Evolutionary conservation across 2,329 filamentous ascomycete genomes (phyloP).

Genomic region (Colletotrichum sansevieriae): DNA sequence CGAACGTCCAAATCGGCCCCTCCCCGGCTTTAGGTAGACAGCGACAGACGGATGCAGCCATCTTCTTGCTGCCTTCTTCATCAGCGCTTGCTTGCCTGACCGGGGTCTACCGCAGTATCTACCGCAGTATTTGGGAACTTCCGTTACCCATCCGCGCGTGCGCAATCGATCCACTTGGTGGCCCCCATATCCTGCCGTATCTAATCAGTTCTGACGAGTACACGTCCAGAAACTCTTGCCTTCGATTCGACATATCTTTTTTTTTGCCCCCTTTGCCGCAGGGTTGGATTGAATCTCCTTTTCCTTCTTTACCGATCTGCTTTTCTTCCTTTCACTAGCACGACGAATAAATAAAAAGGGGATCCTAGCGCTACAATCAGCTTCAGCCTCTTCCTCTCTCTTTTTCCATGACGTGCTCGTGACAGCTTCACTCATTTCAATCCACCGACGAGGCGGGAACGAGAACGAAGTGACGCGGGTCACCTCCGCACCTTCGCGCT

Average conservation of each 20-base stretch:
- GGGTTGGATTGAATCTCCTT: not conserved
- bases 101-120: not conserved
- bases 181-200: constrained; percentile 22
- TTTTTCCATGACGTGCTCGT: constrained; percentile 32
- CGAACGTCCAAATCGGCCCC: constrained; percentile 22
- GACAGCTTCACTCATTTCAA: constrained; percentile 12
- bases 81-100: constrained; percentile 25
- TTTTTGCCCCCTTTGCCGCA: not conserved
- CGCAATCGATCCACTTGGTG: constrained; percentile 24
- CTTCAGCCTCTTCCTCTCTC: not conserved
- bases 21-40: constrained; percentile 2
- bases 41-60: constrained; percentile 22
- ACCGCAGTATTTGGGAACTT: not conserved
- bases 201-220: constrained; percentile 32
- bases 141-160: constrained; percentile 7
- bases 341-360: constrained; percentile 7
- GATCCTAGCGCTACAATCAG: not conserved
- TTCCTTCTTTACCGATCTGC: not conserved
- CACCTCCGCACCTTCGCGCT: constrained; percentile 2
- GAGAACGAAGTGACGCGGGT: constrained; percentile 1
- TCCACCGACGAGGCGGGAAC: not conserved
- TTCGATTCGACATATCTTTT: constrained; percentile 4
- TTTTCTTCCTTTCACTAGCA: constrained; percentile 8
- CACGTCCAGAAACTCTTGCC: not conserved
- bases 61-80: not conserved